A percentile compares a stretch with the other conserved stretches of the same genome.
These are phyloP conservation scores for Cordyceps militaris DNA, from an alignment of 2,329 filamentous ascomycete species.

Conservation along the genomic window DNA sequence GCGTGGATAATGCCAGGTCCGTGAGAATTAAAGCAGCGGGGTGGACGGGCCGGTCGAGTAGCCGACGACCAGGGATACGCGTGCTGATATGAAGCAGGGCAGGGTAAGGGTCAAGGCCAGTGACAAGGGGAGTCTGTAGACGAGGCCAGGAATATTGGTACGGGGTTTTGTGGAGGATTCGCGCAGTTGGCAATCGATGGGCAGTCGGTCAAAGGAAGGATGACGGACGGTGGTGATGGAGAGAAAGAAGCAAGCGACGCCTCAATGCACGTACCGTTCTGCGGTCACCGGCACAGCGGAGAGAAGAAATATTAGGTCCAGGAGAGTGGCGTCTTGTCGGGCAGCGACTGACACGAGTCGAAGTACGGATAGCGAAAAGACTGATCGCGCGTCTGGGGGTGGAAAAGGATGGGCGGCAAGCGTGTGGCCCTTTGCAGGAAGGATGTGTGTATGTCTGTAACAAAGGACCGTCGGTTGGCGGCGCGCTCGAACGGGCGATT, in stretches of 20 bases:
- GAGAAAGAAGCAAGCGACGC: not conserved
- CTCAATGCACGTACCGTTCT: slow-evolving; percentile 11
- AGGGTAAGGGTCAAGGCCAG: not conserved
- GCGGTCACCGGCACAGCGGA: not conserved
- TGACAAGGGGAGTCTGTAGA: not conserved
- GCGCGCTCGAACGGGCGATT: slow-evolving; percentile 4
- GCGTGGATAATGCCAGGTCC: slow-evolving; percentile 10
- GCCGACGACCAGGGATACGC: slow-evolving; percentile 4
- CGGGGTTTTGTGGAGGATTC: not conserved
- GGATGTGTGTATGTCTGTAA: slow-evolving; percentile 8
- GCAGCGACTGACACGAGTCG: slow-evolving; percentile 1
- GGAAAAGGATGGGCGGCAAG: slow-evolving; percentile 4
- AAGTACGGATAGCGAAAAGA: slow-evolving; percentile 2
- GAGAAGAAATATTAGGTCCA: not conserved
- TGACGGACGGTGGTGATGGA: not conserved
- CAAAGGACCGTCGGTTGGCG: slow-evolving; percentile 6
- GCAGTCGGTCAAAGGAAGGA: not conserved
- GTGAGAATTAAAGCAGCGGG: slow-evolving; percentile 12
- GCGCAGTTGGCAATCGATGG: not conserved
- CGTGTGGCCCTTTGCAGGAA: not conserved
- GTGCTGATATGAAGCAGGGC: not conserved
- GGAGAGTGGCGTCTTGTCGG: not conserved
- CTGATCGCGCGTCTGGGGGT: not conserved
- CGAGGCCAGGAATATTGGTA: not conserved
- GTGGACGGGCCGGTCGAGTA: slow-evolving; percentile 8